Percentiles rank a stretch among this genome's conserved stretches.
Evolutionary conservation across 2,329 filamentous ascomycete species (phyloP).

Genomic region (Balansia obtecta): DNA sequence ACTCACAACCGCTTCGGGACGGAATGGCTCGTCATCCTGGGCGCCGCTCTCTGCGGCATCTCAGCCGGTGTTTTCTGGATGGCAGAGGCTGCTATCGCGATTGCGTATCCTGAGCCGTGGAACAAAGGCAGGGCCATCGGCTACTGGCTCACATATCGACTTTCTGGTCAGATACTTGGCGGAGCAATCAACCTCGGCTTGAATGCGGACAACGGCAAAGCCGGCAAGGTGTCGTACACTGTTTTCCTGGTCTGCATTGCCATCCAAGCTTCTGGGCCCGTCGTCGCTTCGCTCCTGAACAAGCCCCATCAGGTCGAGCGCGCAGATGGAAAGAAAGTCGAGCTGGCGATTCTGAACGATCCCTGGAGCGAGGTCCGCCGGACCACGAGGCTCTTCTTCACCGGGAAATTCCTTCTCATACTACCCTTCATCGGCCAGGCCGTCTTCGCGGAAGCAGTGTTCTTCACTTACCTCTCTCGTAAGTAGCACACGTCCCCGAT

Average conservation of each 20-base stretch:
- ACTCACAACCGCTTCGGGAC: conserved; percentile 58
- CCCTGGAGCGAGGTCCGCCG: conserved; percentile 9
- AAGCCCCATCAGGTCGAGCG: conserved; percentile 49
- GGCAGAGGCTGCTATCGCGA: conserved; percentile 60
- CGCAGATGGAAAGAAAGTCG: conserved; percentile 50
- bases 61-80: conserved; percentile 66
- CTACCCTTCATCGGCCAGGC: conserved; percentile 50
- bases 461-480: neutral
- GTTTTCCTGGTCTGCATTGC: conserved; percentile 62
- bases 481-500: neutral
- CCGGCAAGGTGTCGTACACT: conserved; percentile 54
- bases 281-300: conserved; percentile 52
- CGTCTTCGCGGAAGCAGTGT: neutral
- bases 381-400: too few species aligned
- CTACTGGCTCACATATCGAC: conserved; percentile 49
- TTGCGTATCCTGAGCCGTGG: conserved; percentile 59
- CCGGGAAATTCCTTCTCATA: conserved; percentile 35
- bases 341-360: conserved; percentile 42
- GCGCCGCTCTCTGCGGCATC: conserved; percentile 56
- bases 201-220: conserved; percentile 42
- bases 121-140: conserved; percentile 53
- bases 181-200: conserved; percentile 60
- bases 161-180: conserved; percentile 56
- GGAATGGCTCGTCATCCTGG: conserved; percentile 57
- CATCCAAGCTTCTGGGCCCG: conserved; percentile 51